Percentiles rank a stretch among this genome's conserved stretches.
Conservation (phyloP, 140 eudicot species). For the Ambrosia hybrid region DNA sequence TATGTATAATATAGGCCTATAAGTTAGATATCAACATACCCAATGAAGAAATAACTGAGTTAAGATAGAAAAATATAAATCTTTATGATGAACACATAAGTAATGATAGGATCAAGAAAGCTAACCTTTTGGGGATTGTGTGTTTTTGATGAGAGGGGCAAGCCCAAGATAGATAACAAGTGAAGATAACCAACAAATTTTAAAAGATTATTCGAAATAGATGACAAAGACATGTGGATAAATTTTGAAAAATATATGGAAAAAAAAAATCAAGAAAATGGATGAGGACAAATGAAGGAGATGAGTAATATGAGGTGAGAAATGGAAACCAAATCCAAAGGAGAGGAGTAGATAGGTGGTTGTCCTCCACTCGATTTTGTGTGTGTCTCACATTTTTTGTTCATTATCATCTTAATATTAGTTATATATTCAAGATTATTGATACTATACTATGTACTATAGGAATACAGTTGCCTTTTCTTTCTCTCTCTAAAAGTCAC, state of each 20-base stretch:
- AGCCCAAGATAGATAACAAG: slow-evolving; percentile 28
- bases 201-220: slow-evolving; percentile 18
- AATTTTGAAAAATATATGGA: slow-evolving; percentile 18
- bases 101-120: slow-evolving; percentile 17
- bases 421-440: slow-evolving; percentile 12
- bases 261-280: slow-evolving; percentile 13
- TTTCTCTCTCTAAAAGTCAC: slow-evolving; percentile 17
- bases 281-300: slow-evolving; percentile 36
- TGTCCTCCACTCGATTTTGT: slow-evolving; percentile 44
- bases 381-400: slow-evolving; percentile 3
- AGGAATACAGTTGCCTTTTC: slow-evolving; percentile 6
- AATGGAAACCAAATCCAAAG: slow-evolving; percentile 42
- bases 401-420: slow-evolving; percentile 18
- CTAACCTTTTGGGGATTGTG: slow-evolving; percentile 33
- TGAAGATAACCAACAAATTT: slow-evolving; percentile 28
- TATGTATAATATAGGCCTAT: no score
- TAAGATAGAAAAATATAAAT: neutral
- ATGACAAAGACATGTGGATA: slow-evolving; percentile 37
- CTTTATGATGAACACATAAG: slow-evolving; percentile 12
- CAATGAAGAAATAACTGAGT: neutral
- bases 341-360: slow-evolving; percentile 26
- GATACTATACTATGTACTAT: slow-evolving; percentile 3
- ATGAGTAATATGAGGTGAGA: slow-evolving; percentile 60
- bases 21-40: neutral
- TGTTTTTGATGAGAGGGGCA: slow-evolving; percentile 23